A percentile compares a stretch with the other conserved stretches of the same genome.
Conservation (phyloP, 192 early-diverging fungal genomes). For the Umbelopsis vinacea region DNA sequence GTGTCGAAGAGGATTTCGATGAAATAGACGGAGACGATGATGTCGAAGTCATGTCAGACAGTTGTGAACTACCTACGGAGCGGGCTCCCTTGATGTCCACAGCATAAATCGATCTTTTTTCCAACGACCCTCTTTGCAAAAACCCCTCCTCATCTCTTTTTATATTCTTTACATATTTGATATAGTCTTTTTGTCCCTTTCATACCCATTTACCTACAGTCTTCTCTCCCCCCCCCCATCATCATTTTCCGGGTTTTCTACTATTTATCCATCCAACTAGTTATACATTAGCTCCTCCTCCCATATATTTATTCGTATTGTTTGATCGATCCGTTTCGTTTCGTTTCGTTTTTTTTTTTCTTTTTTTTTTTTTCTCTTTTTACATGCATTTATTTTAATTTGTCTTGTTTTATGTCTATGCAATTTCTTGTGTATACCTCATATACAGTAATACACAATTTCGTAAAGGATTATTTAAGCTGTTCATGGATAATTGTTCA, state of each 20-base stretch:
- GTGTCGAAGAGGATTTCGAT: conserved; percentile 42
- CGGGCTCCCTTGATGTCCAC: conserved; percentile 6
- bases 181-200: not conserved
- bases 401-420: not conserved
- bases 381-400: not conserved
- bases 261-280: not conserved
- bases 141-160: not conserved
- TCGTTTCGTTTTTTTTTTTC: too few species aligned
- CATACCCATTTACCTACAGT: conserved; percentile 1
- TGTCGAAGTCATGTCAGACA: not conserved
- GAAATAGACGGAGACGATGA: conserved; percentile 35
- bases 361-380: too few species aligned
- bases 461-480: not conserved
- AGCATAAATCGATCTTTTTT: not conserved
- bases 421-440: not conserved
- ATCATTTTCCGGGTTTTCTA: not conserved
- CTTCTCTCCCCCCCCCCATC: not conserved
- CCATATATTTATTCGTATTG: not conserved
- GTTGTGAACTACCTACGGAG: conserved; percentile 1
- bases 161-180: not conserved
- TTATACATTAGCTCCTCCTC: not conserved
- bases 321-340: not conserved
- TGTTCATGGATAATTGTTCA: too few species aligned
- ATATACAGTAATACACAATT: conserved; percentile 7
- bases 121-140: not conserved